phyloP scores from a whole-genome alignment of 768 basidiomycete genomes.

The Kwoniella botswanensis region DNA sequence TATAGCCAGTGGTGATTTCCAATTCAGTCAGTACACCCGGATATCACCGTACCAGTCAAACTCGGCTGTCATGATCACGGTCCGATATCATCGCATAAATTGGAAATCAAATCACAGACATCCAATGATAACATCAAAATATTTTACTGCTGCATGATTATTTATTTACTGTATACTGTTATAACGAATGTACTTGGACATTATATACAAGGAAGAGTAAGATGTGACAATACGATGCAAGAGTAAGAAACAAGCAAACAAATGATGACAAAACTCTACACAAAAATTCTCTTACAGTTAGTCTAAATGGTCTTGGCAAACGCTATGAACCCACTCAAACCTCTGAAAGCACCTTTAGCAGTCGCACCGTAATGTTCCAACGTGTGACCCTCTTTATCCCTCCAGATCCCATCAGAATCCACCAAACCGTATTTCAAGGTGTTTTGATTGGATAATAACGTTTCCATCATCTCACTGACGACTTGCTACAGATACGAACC shows the following conservation, averaged over 20 bases:
- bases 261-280: not conserved
- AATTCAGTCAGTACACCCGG: no score
- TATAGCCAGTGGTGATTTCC: not conserved
- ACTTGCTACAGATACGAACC: slow-evolving; percentile 50
- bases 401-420: slow-evolving; percentile 67
- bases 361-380: slow-evolving; percentile 55
- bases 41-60: no score
- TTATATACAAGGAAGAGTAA: not conserved
- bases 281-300: not conserved
- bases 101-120: no score
- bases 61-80: no score
- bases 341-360: slow-evolving; percentile 48
- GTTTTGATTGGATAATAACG: slow-evolving; percentile 59
- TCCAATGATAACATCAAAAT: no score
- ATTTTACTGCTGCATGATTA: no score
- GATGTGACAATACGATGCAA: not conserved
- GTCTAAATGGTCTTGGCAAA: slow-evolving; percentile 53
- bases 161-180: no score
- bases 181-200: not conserved
- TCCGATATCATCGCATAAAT: no score
- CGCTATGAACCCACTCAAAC: slow-evolving; percentile 51
- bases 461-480: slow-evolving; percentile 66
- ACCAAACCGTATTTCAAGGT: slow-evolving; percentile 64
- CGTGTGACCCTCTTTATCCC: slow-evolving; percentile 62
- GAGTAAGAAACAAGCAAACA: not conserved